These are phyloP conservation scores for Lathyrus sativus DNA, from an alignment of 306 rosid species.

Conservation along the genomic window DNA sequence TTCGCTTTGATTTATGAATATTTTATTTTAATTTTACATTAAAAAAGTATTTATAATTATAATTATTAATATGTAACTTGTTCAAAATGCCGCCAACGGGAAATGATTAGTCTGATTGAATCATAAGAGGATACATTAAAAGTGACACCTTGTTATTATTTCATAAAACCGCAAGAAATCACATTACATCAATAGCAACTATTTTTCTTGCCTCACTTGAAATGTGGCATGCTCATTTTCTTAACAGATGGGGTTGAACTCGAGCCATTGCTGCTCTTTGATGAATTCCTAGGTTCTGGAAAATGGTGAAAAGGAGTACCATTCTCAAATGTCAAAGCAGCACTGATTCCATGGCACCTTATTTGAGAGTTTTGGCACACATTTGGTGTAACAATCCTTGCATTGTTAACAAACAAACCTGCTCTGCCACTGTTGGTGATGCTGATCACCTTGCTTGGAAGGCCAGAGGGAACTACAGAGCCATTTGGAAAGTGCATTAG, in stretches of 20 bases:
- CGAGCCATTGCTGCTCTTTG: constrained; percentile 30
- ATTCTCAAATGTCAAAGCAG: constrained; percentile 43
- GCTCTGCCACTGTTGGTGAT: constrained; percentile 47
- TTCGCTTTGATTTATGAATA: too few relatives aligned
- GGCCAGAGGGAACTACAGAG: constrained; percentile 55
- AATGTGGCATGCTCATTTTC: constrained; percentile 32
- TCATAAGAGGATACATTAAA: not conserved
- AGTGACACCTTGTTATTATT: constrained; percentile 35
- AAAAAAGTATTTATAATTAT: too few relatives aligned
- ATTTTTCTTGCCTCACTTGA: not conserved
- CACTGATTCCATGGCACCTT: constrained; percentile 58
- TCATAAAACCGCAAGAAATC: constrained; percentile 17
- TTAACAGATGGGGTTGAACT: constrained; percentile 25
- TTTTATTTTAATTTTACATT: too few relatives aligned
- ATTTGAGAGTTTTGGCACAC: constrained; percentile 50
- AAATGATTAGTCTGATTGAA: too few relatives aligned
- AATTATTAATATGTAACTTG: too few relatives aligned
- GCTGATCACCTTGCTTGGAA: constrained; percentile 52
- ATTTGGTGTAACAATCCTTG: constrained; percentile 52
- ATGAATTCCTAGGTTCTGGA: constrained; percentile 24
- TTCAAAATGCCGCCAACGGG: too few relatives aligned
- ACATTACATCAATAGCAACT: constrained; percentile 17
- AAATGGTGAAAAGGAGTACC: constrained; percentile 15
- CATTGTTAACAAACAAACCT: constrained; percentile 56
- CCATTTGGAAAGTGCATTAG: constrained; percentile 58